Evolutionary conservation across 345 rosid genomes (phyloP).

Genomic region (Mangifera indica): DNA sequence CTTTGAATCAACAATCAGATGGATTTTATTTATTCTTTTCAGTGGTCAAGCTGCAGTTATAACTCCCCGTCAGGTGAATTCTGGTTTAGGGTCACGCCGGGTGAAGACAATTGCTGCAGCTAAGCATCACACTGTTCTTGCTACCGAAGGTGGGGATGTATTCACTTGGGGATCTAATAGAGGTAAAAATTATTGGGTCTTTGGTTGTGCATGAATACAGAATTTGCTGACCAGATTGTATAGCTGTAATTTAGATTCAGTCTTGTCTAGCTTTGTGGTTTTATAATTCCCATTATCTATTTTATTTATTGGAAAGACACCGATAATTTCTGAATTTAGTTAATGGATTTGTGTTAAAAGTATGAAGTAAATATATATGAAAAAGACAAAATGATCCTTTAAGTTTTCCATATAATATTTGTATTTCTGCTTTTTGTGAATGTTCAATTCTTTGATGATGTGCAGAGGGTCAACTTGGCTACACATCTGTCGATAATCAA

Average conservation of each 20-base stretch:
- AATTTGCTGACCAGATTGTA: background rate
- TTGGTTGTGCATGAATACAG: background rate
- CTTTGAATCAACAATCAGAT: constrained; percentile 16
- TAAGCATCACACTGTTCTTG: constrained; percentile 94
- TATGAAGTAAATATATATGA: constrained; percentile 3
- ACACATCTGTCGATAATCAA: constrained; percentile 94
- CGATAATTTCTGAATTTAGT: background rate
- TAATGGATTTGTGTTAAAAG: constrained; percentile 11
- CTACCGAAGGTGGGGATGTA: constrained; percentile 86
- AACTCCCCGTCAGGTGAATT: constrained; percentile 89
- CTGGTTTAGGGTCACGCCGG: constrained; percentile 76
- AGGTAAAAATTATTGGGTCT: constrained; percentile 45
- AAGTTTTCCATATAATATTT: background rate
- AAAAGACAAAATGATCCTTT: constrained; percentile 2
- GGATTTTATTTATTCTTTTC: constrained; percentile 37
- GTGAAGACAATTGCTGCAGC: constrained; percentile 97
- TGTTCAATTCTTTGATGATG: constrained; percentile 26
- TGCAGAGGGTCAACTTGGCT: constrained; percentile 99
- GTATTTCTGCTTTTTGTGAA: constrained; percentile 17
- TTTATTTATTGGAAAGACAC: background rate
- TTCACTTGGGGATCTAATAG: constrained; percentile 98
- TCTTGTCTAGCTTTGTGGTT: background rate
- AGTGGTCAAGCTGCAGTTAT: constrained; percentile 99
- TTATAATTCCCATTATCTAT: background rate
- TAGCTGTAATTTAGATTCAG: constrained; percentile 11